Evolutionary conservation across 2,329 filamentous ascomycete genomes (phyloP), one percentile per base, ranked within the genome.

Genomic region (Phyllosticta capitalensis): DNA sequence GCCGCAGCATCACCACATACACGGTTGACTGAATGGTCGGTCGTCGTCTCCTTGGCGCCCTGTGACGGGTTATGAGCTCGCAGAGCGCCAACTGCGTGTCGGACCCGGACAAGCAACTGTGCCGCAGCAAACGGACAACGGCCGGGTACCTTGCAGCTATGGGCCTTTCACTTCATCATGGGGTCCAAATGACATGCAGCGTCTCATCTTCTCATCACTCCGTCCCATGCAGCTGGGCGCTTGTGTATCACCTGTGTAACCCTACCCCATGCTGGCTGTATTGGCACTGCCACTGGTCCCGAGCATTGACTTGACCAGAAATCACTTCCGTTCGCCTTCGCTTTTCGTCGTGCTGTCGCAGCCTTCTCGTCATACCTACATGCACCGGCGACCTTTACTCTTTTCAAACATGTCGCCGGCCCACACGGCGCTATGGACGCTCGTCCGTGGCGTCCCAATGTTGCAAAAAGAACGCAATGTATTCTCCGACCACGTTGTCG

Each of bases 71-170:
- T 51, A 21, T 49, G 53, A n/a, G 26, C 19, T 28, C 30, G 45
- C 26, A 22, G 28, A 19, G 21, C 22, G 49, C 33, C 19, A 48
- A 24, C 50, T 58, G 51, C 56, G 19, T 10, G 49, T 22, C 22
- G 9, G 38, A 28, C 45, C 38, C 54, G 19, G 55, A 33, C n/a
- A 51, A 52, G 55, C 55, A 56, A 28, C 48, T 26, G n/a, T 21
- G 38, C 38, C 20, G n/a, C 12, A 20, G 21, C 38, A 45, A n/a
- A 49, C 54, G 54, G 55, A 21, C 55, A 19, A 51, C 45, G 55
- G 54, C 56, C 56, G 56, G 56, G 56, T 59, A 59, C 56, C 56
- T 59, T 54, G 52, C 56, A 59, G 56, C 30, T 21, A 38, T 22
- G 22, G 55, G 49, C 56, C 22, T 33, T 33, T 30, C 26, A 33